These are phyloP conservation scores for Trametes punicea DNA, from an alignment of 768 basidiomycete genomes.

Conservation along the genomic window DNA sequence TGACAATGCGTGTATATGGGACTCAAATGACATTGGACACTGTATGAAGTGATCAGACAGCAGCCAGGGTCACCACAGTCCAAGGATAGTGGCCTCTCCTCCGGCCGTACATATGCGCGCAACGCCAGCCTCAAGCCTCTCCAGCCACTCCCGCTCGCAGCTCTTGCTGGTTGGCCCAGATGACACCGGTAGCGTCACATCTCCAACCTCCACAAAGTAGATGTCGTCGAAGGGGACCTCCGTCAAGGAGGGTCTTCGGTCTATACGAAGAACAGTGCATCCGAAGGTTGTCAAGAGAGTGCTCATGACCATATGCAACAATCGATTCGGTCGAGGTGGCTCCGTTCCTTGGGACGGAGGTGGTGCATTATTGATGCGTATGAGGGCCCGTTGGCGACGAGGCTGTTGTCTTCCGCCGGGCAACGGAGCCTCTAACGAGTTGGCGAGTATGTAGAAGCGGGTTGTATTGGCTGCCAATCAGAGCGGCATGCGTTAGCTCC, in stretches of 20 bases:
- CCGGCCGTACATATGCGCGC: slow-evolving; percentile 13
- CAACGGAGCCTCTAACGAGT: slow-evolving; percentile 31
- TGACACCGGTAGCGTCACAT: slow-evolving; percentile 13
- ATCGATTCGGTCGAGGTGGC: slow-evolving; percentile 2
- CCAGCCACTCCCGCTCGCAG: slow-evolving; percentile 12
- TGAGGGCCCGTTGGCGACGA: slow-evolving; percentile 33
- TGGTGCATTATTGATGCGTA: slow-evolving; percentile 33
- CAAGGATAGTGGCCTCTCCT: slow-evolving; percentile 20
- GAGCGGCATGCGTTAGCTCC: background rate
- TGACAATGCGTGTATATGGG: no score
- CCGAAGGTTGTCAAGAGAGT: slow-evolving; percentile 38
- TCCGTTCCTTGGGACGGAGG: slow-evolving; percentile 4
- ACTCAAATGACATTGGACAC: no score
- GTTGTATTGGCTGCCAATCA: slow-evolving; percentile 56
- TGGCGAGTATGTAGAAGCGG: slow-evolving; percentile 60
- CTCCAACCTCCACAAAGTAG: slow-evolving; percentile 63
- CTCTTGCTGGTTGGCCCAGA: background rate
- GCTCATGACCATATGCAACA: slow-evolving; percentile 20
- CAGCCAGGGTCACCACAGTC: slow-evolving; percentile 15
- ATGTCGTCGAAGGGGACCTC: slow-evolving; percentile 49
- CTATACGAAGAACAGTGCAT: slow-evolving; percentile 50
- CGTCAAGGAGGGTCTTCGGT: slow-evolving; percentile 56
- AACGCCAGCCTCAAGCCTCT: slow-evolving; percentile 18
- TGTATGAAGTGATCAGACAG: no score
- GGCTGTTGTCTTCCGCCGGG: slow-evolving; percentile 21